Evolutionary conservation across 2,329 filamentous ascomycete genomes (phyloP).

Genomic region (Diplodia corticola): DNA sequence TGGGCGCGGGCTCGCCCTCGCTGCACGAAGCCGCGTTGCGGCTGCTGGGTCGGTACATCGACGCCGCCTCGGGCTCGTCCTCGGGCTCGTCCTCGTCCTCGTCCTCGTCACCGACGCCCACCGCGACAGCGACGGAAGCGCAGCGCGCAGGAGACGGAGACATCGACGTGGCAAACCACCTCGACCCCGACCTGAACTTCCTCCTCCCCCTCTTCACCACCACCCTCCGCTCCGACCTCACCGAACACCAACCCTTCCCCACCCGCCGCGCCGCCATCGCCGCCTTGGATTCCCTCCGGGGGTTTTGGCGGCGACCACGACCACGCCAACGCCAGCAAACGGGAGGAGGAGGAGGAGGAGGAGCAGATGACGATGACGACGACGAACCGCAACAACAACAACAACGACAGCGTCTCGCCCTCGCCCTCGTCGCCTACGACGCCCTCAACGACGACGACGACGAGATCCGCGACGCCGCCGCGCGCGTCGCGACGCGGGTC

Average conservation of each 20-base stretch:
- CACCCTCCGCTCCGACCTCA: slow-evolving; percentile 25
- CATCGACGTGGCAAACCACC: not conserved
- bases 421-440: slow-evolving; percentile 66
- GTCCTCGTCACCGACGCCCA: not conserved
- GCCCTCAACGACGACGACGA: slow-evolving; percentile 88
- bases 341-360: no score
- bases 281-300: slow-evolving; percentile 52
- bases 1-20: slow-evolving; percentile 10
- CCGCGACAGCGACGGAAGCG: not conserved
- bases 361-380: no score
- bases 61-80: not conserved
- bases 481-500: slow-evolving; percentile 51
- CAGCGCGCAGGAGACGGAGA: not conserved
- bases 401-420: slow-evolving; percentile 26
- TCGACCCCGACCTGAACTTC: not conserved
- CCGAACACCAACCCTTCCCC: slow-evolving; percentile 56
- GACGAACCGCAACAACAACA: not conserved
- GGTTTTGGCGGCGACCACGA: slow-evolving; percentile 25
- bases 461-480: slow-evolving; percentile 71
- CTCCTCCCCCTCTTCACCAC: slow-evolving; percentile 2
- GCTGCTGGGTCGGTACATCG: slow-evolving; percentile 8
- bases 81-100: not conserved
- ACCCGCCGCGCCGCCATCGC: slow-evolving; percentile 61
- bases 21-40: slow-evolving; percentile 13
- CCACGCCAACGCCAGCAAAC: not conserved